These are phyloP conservation scores for Naematelia aurantialba DNA, from an alignment of 768 basidiomycete species.

Conservation along the genomic window DNA sequence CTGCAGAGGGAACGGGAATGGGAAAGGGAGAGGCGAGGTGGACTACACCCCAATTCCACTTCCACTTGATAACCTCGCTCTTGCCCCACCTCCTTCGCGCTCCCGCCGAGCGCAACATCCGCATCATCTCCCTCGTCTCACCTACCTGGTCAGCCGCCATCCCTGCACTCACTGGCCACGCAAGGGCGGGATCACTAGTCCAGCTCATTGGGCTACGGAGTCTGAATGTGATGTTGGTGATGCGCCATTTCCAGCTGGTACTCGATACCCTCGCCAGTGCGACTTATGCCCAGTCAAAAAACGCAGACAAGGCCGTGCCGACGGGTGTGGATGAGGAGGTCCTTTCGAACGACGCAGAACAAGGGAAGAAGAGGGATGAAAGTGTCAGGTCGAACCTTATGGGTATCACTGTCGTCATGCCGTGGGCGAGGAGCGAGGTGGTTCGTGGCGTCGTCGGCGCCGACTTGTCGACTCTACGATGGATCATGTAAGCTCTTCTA, in stretches of 20 bases:
- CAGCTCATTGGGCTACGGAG: slow-evolving; percentile 53
- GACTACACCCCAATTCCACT: slow-evolving; percentile 52
- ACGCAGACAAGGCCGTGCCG: slow-evolving; percentile 51
- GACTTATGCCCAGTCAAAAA: slow-evolving; percentile 35
- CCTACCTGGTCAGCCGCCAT: slow-evolving; percentile 83
- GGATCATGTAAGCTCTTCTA: slow-evolving; percentile 56
- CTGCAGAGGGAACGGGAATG: not conserved
- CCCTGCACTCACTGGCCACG: slow-evolving; percentile 51
- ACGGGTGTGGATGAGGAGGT: slow-evolving; percentile 35
- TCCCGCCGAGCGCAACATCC: slow-evolving; percentile 82
- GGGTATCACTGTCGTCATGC: slow-evolving; percentile 43
- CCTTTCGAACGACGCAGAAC: no score
- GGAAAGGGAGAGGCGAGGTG: slow-evolving; percentile 13
- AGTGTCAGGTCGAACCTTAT: slow-evolving; percentile 45
- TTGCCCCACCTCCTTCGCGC: slow-evolving; percentile 75
- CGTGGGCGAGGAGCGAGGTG: slow-evolving; percentile 42
- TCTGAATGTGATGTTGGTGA: slow-evolving; percentile 47
- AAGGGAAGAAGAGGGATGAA: slow-evolving; percentile 29
- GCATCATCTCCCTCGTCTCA: slow-evolving; percentile 80
- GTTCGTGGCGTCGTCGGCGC: slow-evolving; percentile 25
- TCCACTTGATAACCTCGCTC: slow-evolving; percentile 72
- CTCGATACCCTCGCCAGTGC: slow-evolving; percentile 72
- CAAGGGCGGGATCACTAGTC: slow-evolving; percentile 62
- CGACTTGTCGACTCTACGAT: slow-evolving; percentile 58
- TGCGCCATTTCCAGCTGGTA: slow-evolving; percentile 76